Base-by-base conservation (phyloP, 169 alveolate species). In the Eimeria sp. region DNA sequence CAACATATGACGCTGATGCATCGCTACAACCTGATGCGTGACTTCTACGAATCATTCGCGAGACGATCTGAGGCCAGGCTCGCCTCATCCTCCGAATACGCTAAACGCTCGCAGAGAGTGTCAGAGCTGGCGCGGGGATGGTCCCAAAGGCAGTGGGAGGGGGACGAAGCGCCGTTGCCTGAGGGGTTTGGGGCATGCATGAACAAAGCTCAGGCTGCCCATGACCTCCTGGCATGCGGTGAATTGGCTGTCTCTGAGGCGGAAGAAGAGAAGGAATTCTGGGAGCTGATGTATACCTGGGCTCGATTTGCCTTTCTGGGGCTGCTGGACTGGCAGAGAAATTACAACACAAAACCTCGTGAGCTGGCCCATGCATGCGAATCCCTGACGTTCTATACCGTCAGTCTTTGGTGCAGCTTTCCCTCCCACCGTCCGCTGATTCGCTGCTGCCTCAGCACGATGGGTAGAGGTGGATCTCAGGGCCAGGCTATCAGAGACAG, bases 401-500 rank as follows among this genome's bases (percentile, higher is more conserved):
- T 85, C n/a, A 80, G 96, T 18, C 93, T 83, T 54, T 96, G 97
- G 97, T 66, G 95, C 13, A 88, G 54, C 58, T 62, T 76, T 87
- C 96, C 96, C 56, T 37, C 85, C 46, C 97, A 96, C 97, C 78
- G 98, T 62, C 88, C 90, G 58, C n/a, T 85, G 95, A 96, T 89
- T 74, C 83, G 95, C 80, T 68, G 76, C 76, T 37, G 95, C 95
- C 95, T 94, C 77, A 97, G 91, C 89, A 96, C 98, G 64, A 95
- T 98, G 95, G 99, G 99, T 43, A 98, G 98, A 94, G 99, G 99
- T 10, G 98, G 99, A 25, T 98, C 98, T n/a, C 98, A 98, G 64
- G 99, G 99, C 2, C 99, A 99, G 95, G 98, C 98, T 89, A 98
- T 99, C 20, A 95, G 99, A 60, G 99, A 99, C 97, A 98, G 98